Percentiles rank a stretch among this genome's conserved stretches.
Conservation (phyloP, 495 filamentous ascomycete species). For the Amorphotheca resinae region DNA sequence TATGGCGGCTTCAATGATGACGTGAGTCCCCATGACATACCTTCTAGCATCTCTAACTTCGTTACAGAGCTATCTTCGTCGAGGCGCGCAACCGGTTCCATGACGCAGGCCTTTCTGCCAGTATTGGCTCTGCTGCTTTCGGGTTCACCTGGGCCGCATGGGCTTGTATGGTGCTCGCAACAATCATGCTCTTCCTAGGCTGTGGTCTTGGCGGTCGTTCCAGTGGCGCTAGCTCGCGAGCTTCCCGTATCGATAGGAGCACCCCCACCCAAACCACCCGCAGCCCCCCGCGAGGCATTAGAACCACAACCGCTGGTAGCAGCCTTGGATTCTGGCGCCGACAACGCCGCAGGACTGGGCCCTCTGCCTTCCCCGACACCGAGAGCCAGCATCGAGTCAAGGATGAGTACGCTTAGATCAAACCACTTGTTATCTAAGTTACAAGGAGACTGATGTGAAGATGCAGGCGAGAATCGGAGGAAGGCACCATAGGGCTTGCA, state of each 20-base stretch:
- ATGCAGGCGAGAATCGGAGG: neutral
- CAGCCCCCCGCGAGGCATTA: neutral
- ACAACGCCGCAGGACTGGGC: constrained; percentile 24
- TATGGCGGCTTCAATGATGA: constrained; percentile 39
- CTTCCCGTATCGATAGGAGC: too few species aligned
- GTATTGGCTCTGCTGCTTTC: constrained; percentile 60
- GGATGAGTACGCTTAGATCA: constrained; percentile 46
- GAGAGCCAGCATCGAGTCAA: constrained; percentile 45
- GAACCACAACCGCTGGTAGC: neutral
- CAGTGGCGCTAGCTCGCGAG: too few species aligned
- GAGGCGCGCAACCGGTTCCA: constrained; percentile 62
- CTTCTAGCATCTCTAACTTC: constrained; percentile 13
- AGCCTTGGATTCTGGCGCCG: constrained; percentile 20
- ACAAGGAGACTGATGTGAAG: neutral
- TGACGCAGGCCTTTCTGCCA: constrained; percentile 39
- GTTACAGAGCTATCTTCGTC: constrained; percentile 56
- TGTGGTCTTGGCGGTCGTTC: constrained; percentile 19
- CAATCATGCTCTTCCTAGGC: constrained; percentile 55
- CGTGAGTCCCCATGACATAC: constrained; percentile 26
- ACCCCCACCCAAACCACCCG: neutral
- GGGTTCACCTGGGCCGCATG: constrained; percentile 80
- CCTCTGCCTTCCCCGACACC: constrained; percentile 33
- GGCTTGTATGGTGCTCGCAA: constrained; percentile 55
- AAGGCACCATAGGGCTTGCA: neutral
- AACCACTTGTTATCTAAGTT: neutral